A percentile compares a stretch with the other conserved stretches of the same genome.
These are phyloP conservation scores for Aphanomyces euteiches DNA, from an alignment of 352 stramenopile genomes.

Conservation along the genomic window DNA sequence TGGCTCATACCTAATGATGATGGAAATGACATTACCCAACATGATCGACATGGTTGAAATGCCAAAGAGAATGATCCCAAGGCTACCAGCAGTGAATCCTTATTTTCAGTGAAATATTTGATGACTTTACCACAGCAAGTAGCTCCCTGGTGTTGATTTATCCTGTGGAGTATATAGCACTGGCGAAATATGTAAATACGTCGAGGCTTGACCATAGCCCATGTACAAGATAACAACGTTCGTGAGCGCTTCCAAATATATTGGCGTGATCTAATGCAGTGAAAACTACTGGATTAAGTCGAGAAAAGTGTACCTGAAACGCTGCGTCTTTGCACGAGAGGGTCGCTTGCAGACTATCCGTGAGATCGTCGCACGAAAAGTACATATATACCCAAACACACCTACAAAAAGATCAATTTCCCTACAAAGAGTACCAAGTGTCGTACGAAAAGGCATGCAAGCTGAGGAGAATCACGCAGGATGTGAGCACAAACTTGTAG, in stretches of 20 bases:
- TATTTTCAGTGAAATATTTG: conserved; percentile 10
- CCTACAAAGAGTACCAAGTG: neutral
- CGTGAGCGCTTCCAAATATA: conserved; percentile 73
- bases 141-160: conserved; percentile 48
- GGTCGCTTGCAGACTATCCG: conserved; percentile 28
- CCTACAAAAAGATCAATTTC: conserved; percentile 7
- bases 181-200: conserved; percentile 53
- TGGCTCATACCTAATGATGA: conserved; percentile 39
- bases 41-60: conserved; percentile 67
- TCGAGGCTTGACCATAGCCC: conserved; percentile 60
- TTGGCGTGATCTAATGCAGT: conserved; percentile 40
- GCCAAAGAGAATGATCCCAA: conserved; percentile 64
- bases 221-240: conserved; percentile 80
- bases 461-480: conserved; percentile 58
- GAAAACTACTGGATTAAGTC: neutral
- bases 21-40: conserved; percentile 72
- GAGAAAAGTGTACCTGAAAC: conserved; percentile 20
- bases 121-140: conserved; percentile 38
- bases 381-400: conserved; percentile 52
- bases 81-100: conserved; percentile 35
- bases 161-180: conserved; percentile 41
- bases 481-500: conserved; percentile 72
- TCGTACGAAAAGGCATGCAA: conserved; percentile 59
- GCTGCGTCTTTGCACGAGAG: neutral
- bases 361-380: conserved; percentile 37